These are phyloP conservation scores for Tetrapisispora phaffii DNA, from an alignment of 805 yeast genomes.

Conservation along the genomic window DNA sequence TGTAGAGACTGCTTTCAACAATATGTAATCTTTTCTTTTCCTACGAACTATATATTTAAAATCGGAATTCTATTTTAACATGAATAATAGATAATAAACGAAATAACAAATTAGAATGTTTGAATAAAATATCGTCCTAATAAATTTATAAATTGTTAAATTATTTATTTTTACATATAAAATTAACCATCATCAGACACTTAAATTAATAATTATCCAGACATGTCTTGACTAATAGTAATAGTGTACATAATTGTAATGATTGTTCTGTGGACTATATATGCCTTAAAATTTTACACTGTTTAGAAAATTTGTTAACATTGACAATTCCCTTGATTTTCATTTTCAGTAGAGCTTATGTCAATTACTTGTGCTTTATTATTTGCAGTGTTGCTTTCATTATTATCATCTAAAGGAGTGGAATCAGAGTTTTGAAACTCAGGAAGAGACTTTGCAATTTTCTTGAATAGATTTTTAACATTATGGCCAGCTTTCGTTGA, in stretches of 20 bases:
- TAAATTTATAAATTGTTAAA: no score
- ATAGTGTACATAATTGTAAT: no score
- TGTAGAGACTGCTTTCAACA: slow-evolving; percentile 43
- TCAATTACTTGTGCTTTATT: slow-evolving; percentile 36
- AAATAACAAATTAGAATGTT: no score
- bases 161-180: neutral
- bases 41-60: neutral
- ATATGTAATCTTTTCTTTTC: slow-evolving; percentile 14
- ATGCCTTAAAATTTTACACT: no score
- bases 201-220: no score
- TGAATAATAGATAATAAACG: no score
- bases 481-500: slow-evolving; percentile 92
- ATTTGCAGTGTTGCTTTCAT: slow-evolving; percentile 23
- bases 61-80: no score
- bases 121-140: no score
- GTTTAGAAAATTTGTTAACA: slow-evolving; percentile 22
- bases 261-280: no score
- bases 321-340: slow-evolving; percentile 31
- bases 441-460: slow-evolving; percentile 83
- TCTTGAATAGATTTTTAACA: slow-evolving; percentile 80
- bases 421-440: slow-evolving; percentile 47
- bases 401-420: slow-evolving; percentile 20
- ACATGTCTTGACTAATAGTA: no score
- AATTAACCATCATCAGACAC: no score
- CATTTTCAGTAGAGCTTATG: slow-evolving; percentile 31